phyloP scores from a whole-genome alignment of 345 rosid species.

The Linum lewisii region DNA sequence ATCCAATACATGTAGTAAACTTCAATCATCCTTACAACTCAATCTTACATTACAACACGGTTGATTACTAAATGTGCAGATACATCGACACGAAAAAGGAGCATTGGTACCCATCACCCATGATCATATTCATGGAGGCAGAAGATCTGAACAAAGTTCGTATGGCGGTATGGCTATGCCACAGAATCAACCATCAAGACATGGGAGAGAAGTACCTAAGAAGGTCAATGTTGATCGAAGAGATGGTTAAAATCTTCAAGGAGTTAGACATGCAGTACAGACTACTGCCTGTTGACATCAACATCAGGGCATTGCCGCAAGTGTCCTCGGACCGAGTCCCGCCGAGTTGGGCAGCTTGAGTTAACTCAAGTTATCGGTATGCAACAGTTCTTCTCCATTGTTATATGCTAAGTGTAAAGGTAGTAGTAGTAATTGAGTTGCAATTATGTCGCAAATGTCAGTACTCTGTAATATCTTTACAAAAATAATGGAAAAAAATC shows the following conservation, averaged over 20 bases:
- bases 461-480: no score
- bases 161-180: constrained; percentile 58
- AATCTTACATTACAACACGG: no score
- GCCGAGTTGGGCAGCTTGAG: neutral
- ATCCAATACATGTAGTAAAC: no score
- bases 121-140: constrained; percentile 41
- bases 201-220: constrained; percentile 48
- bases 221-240: constrained; percentile 53
- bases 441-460: no score
- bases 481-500: constrained; percentile 4
- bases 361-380: no score
- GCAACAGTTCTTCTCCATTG: no score
- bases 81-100: constrained; percentile 54
- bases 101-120: constrained; percentile 58
- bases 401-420: no score
- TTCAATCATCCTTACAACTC: no score
- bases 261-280: constrained; percentile 73
- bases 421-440: no score
- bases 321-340: neutral
- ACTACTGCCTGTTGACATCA: constrained; percentile 56
- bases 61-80: constrained; percentile 3
- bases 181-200: constrained; percentile 63
- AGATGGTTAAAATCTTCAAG: constrained; percentile 48
- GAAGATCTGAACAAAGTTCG: constrained; percentile 39
- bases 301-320: constrained; percentile 41